These are phyloP conservation scores for Linum lewisii DNA, from an alignment of 345 rosid species.

Conservation along the genomic window DNA sequence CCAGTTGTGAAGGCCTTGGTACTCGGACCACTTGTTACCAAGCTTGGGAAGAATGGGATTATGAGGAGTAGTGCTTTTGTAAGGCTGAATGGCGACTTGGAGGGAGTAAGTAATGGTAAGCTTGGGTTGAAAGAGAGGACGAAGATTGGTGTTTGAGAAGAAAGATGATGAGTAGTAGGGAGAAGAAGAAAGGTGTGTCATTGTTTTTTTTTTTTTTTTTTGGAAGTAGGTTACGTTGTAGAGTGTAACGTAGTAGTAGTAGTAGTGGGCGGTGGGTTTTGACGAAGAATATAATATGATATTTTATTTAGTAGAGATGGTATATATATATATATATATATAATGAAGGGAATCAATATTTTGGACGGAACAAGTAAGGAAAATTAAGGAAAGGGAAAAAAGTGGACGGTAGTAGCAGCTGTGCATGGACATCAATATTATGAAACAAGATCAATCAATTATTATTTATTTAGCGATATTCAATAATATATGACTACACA, in stretches of 20 bases:
- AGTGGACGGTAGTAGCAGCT: not conserved
- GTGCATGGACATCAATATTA: not conserved
- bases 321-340: too few relatives aligned
- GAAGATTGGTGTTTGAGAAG: not conserved
- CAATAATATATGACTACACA: too few relatives aligned
- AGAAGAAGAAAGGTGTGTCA: not conserved
- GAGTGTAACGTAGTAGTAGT: too few relatives aligned
- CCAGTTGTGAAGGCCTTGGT: conserved; percentile 23
- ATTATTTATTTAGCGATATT: too few relatives aligned
- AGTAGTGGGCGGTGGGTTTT: not conserved
- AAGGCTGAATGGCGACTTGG: not conserved
- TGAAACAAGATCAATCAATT: too few relatives aligned
- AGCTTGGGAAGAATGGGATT: not conserved
- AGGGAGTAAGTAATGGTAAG: not conserved
- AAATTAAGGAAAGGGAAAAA: not conserved
- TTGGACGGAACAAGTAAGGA: not conserved
- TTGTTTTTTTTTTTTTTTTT: too few relatives aligned
- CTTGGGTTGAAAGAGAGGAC: not conserved
- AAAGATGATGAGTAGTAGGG: not conserved
- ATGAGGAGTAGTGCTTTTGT: not conserved
- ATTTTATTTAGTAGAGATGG: not conserved
- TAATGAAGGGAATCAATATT: not conserved
- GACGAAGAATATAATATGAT: not conserved
- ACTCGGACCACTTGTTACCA: conserved; percentile 19
- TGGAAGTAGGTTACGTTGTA: too few relatives aligned